Conservation (phyloP, 371 early-diverging fungal species). For the Rhizopus sp. region DNA sequence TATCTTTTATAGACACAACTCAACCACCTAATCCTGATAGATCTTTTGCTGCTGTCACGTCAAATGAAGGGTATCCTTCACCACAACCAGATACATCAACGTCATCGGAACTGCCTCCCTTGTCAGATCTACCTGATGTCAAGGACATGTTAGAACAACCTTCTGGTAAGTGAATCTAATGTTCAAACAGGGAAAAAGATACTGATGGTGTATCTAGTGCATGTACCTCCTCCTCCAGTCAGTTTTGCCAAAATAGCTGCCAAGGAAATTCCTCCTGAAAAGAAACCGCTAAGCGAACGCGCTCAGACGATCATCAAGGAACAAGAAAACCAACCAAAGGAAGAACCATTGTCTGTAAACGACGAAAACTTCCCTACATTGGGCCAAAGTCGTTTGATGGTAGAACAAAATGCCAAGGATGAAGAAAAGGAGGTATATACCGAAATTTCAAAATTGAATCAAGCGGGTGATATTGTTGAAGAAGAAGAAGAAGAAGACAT, state of each 20-base stretch:
- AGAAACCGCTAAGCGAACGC: conserved; percentile 26
- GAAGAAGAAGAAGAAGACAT: background rate
- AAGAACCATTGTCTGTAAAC: conserved; percentile 19
- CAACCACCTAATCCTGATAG: conserved; percentile 43
- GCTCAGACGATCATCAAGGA: conserved; percentile 16
- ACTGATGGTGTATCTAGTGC: conserved; percentile 15
- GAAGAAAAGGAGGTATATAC: conserved; percentile 32
- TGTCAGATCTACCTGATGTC: conserved; percentile 43
- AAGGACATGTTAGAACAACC: conserved; percentile 42
- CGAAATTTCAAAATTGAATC: conserved; percentile 32
- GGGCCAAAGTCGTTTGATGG: conserved; percentile 35
- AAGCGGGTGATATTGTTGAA: conserved; percentile 20
- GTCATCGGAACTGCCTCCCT: conserved; percentile 2
- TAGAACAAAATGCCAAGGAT: conserved; percentile 19
- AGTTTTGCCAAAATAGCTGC: conserved; percentile 48
- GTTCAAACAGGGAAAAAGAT: background rate
- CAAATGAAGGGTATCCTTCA: conserved; percentile 39
- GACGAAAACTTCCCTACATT: conserved; percentile 44
- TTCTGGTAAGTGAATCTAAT: conserved; percentile 16
- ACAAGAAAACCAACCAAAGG: conserved; percentile 9
- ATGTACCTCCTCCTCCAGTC: conserved; percentile 35
- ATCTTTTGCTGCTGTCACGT: conserved; percentile 43
- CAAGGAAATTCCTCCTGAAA: conserved; percentile 30
- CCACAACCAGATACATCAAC: conserved; percentile 16
- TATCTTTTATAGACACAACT: conserved; percentile 16